Base-by-base conservation (phyloP, 805 yeast genomes). In the Groenewaldozyma tartarivorans region DNA sequence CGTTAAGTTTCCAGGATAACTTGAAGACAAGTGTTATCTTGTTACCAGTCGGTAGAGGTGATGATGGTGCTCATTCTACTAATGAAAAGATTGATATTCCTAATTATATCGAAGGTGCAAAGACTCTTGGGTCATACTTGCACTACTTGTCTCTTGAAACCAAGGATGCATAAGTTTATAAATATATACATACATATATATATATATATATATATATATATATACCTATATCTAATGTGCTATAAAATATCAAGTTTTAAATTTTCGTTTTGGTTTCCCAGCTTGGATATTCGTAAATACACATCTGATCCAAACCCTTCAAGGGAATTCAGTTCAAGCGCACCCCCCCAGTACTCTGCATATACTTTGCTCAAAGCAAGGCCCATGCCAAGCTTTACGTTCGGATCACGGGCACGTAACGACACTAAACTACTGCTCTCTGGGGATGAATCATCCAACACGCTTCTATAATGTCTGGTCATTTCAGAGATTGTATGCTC, bases 51-150 rank as follows among this genome's bases (percentile, higher is more conserved):
- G 99, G 99, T 50, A 81, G 94, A 67, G 98, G 98, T 52, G 96
- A 92, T 61, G 99, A 92, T 58, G 98, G 98, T 54, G 98, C 99
- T 36, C 99, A 92, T 63, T 86, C 96, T 18, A 87, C 92, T 56
- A 92, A 92, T 60, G 99, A 92, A 68, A 92, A 92, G 69, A 67
- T 92, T 54, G 83, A 94, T 60, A 69, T 87, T 40, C 67, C 81
- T 49, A 92, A 92, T 71, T 92, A 84, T 66, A 78, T 92, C 52
- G 83, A 84, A 57, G 99, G 99, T 50, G 78, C 83, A 57, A 92
- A 92, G 71, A 82, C 95, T 11, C 74, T 90, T 64, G 80, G 90
- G 50, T 95, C 96, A 16, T 92, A 87, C 66, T 71, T 92, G 60
- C 96, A 92, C 66, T 88, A 81, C 68, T 81, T 81, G 51, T 83